phyloP scores from a whole-genome alignment of 768 basidiomycete species.

The Suillus cothurnatus region DNA sequence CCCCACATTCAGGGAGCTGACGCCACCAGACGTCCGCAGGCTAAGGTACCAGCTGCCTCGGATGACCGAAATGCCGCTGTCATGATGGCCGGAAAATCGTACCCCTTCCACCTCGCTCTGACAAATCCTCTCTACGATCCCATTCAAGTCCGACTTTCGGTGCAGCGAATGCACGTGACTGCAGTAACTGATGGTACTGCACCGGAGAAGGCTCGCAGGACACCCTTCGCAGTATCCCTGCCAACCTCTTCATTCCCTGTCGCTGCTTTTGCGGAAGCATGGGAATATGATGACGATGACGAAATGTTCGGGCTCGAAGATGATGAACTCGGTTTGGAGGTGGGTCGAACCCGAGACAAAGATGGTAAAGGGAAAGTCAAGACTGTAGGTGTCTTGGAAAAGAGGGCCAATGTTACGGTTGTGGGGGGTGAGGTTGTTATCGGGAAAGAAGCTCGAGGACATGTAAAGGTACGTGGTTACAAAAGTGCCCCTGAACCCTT shows the following conservation, averaged over 20 bases:
- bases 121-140: slow-evolving; percentile 97
- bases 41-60: slow-evolving; percentile 38
- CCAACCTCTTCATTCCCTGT: slow-evolving; percentile 80
- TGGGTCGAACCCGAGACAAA: slow-evolving; percentile 46
- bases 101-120: slow-evolving; percentile 86
- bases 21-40: slow-evolving; percentile 35
- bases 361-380: slow-evolving; percentile 50
- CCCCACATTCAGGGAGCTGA: slow-evolving; percentile 51
- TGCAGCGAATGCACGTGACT: slow-evolving; percentile 65
- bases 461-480: slow-evolving; percentile 65
- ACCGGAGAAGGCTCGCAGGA: slow-evolving; percentile 60
- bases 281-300: slow-evolving; percentile 97
- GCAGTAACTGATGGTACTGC: slow-evolving; percentile 42
- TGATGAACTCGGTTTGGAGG: slow-evolving; percentile 38
- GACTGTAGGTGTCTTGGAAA: slow-evolving; percentile 82
- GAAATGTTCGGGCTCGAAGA: slow-evolving; percentile 66
- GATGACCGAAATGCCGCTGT: slow-evolving; percentile 40
- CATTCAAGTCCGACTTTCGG: slow-evolving; percentile 86
- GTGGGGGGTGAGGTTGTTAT: slow-evolving; percentile 90
- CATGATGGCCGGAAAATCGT: slow-evolving; percentile 78
- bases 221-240: slow-evolving; percentile 79
- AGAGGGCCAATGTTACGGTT: slow-evolving; percentile 85
- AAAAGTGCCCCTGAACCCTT: neutral
- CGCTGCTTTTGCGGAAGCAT: slow-evolving; percentile 91
- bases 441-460: slow-evolving; percentile 74